Base-by-base conservation (phyloP, 768 basidiomycete species). In the Russula lepida region DNA sequence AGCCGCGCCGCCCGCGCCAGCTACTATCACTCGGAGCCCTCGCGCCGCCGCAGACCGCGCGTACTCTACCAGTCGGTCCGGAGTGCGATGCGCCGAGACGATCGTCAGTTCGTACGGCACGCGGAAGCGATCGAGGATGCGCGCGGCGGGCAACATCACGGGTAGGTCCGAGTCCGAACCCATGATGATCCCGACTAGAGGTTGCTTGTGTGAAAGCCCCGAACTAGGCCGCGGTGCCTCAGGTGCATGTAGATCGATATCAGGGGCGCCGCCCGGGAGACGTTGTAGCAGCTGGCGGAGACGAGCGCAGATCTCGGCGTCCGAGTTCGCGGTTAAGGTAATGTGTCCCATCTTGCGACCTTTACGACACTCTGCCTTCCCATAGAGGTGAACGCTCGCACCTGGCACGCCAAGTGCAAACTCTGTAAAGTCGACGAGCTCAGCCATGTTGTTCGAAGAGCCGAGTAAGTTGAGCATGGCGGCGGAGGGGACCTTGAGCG, bases 341-440 rank as follows among this genome's bases (percentile, higher is more conserved):
- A 97, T 84, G 71, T 98, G 97, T 0, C 97, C 97, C 94, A 98
- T 97, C 74, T 99, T 99, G 57, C 97, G 78, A 12, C 94, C 95
- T 66, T 86, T 88, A 35, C 95, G 80, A 69, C 84, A 90, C 64
- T 89, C 90, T 11, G 83, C 75, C 74, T 99, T 99, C 19, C 95
- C 97, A 70, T 98, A 99, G 6, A 98, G 79, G 69, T 99, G 97
- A 6, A 91, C 81, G 13, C 80, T 79, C 0, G 89, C 86, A 2
- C 97, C 95, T 0, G 88, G 83, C 6, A 84, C 77, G 2, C 76
- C 69, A 50, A 95, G 75, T 0, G 94, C 89, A 8, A 74, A 76
- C n/a, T 79, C 67, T 0, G 79, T 75, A 53, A 86, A 81, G 4
- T 73, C 63, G 13, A 74, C 78, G 59, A 95, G 77, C 67, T 87